These are phyloP conservation scores for Scleroderma bovista DNA, from an alignment of 768 basidiomycete genomes.

Conservation along the genomic window DNA sequence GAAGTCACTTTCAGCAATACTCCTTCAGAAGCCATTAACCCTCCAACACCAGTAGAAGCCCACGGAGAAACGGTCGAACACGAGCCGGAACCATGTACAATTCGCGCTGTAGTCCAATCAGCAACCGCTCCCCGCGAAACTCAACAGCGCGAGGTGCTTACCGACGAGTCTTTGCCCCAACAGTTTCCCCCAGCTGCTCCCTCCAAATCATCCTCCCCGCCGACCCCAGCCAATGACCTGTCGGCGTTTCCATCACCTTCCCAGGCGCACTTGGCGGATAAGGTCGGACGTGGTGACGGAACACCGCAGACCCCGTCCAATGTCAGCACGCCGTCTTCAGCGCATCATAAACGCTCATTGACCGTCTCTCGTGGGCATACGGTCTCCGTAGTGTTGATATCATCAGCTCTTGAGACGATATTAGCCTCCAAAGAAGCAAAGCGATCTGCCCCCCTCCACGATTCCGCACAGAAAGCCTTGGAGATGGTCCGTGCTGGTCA, in stretches of 20 bases:
- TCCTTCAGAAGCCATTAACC: not conserved
- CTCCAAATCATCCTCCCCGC: not conserved
- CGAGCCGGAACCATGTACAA: not conserved
- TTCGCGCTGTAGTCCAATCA: not conserved
- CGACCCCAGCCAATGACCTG: conserved; percentile 4
- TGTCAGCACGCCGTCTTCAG: conserved; percentile 9
- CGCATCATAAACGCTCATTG: conserved; percentile 49
- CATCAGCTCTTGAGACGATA: conserved; percentile 83
- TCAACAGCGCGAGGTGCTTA: not conserved
- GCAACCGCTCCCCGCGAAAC: not conserved
- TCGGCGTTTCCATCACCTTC: conserved; percentile 4
- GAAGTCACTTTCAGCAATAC: conserved; percentile 1
- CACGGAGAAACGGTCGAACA: not conserved
- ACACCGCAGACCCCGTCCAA: conserved; percentile 17
- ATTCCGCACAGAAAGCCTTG: conserved; percentile 75
- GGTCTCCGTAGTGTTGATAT: conserved; percentile 75
- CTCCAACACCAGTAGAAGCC: not conserved
- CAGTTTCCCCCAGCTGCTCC: not conserved
- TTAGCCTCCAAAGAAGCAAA: conserved; percentile 85
- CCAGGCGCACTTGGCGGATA: conserved; percentile 4
- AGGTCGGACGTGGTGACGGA: conserved; percentile 12
- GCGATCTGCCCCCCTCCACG: conserved; percentile 73
- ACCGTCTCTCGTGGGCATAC: conserved; percentile 65
- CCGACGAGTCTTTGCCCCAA: not conserved
- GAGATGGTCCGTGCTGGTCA: conserved; percentile 75